These are phyloP conservation scores for Xylariales sp. DNA, from an alignment of 2,329 filamentous ascomycete species.

Conservation along the genomic window DNA sequence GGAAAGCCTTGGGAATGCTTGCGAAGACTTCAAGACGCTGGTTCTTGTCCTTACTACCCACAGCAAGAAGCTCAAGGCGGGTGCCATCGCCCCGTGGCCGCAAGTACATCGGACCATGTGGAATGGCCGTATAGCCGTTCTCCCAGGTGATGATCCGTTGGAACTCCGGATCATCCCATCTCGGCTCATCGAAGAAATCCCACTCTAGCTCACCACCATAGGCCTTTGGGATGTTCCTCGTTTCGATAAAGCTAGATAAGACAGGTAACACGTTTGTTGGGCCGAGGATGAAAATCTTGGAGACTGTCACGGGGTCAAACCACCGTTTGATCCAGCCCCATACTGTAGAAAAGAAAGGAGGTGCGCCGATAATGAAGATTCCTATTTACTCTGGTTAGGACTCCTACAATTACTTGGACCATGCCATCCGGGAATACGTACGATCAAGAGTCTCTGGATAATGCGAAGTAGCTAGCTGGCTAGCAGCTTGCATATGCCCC, in stretches of 20 bases:
- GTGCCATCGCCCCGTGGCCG: constrained; percentile 40
- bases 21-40: constrained; percentile 44
- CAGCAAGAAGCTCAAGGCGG: constrained; percentile 47
- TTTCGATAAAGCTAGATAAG: constrained; percentile 76
- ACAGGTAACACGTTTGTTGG: constrained; percentile 70
- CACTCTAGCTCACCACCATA: constrained; percentile 88
- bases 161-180: constrained; percentile 37
- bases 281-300: constrained; percentile 90
- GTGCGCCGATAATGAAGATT: constrained; percentile 76
- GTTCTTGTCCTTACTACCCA: constrained; percentile 43
- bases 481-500: constrained; percentile 88
- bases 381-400: constrained; percentile 22
- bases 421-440: constrained; percentile 45
- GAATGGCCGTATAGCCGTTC: constrained; percentile 47
- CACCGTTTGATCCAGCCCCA: constrained; percentile 95
- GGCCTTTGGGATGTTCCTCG: constrained; percentile 76
- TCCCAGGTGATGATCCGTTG: constrained; percentile 43
- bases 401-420: not conserved
- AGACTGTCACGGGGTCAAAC: constrained; percentile 91
- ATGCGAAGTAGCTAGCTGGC: constrained; percentile 81
- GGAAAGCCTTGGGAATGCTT: constrained; percentile 42
- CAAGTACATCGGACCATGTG: constrained; percentile 55
- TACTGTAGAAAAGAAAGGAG: constrained; percentile 84
- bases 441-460: constrained; percentile 92
- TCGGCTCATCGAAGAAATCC: constrained; percentile 72